phyloP scores from a whole-genome alignment of 2,329 filamentous ascomycete genomes.

The Chaetomiaceae sp. region DNA sequence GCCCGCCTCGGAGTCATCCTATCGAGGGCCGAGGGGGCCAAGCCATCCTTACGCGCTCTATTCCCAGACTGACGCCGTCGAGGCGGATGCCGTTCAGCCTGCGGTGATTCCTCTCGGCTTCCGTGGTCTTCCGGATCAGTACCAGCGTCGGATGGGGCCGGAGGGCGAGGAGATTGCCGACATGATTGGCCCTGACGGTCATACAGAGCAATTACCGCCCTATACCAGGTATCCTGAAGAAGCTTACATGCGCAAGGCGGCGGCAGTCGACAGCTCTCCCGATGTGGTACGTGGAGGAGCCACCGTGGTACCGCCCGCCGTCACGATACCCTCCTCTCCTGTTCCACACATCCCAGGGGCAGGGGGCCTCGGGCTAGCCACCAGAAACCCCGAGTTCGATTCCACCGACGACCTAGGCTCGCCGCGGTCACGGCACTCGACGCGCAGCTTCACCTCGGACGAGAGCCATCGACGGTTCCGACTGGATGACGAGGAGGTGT shows the following conservation, averaged over 20 bases:
- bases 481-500: conserved; percentile 40
- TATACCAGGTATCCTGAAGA: conserved; percentile 88
- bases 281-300: conserved; percentile 1
- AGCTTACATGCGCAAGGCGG: conserved; percentile 52
- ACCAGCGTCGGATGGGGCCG: conserved; percentile 68
- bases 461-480: conserved; percentile 53
- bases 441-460: conserved; percentile 48
- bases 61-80: conserved; percentile 67
- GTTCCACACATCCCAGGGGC: conserved; percentile 46
- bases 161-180: conserved; percentile 84
- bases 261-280: conserved; percentile 26
- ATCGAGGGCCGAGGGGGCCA: conserved; percentile 60
- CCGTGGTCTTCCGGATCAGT: conserved; percentile 59
- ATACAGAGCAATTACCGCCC: conserved; percentile 85
- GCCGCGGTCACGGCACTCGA: conserved; percentile 47
- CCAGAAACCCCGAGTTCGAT: conserved; percentile 59
- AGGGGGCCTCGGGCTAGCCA: conserved; percentile 57
- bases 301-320: conserved; percentile 11
- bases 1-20: conserved; percentile 40
- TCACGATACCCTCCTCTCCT: conserved; percentile 17
- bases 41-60: conserved; percentile 86
- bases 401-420: conserved; percentile 52
- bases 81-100: conserved; percentile 40
- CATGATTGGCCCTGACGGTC: conserved; percentile 81
- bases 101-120: conserved; percentile 67